Evolutionary conservation across 2,329 filamentous ascomycete genomes (phyloP).

Genomic region (Pseudogymnoascus sp.): DNA sequence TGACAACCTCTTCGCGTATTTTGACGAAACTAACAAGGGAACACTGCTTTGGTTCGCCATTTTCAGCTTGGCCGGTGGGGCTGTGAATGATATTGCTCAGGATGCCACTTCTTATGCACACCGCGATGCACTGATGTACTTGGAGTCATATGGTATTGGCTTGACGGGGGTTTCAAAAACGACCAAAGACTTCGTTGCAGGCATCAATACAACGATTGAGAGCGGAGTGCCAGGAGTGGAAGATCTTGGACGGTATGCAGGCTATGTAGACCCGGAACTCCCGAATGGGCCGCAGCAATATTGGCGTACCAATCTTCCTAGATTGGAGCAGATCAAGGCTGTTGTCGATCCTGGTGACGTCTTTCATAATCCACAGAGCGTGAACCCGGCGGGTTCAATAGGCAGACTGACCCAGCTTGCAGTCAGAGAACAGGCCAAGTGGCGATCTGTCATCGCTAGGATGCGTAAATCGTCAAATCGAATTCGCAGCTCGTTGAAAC

Average conservation of each 20-base stretch:
- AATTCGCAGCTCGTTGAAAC: too few relatives aligned
- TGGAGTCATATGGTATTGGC: slow-evolving; percentile 52
- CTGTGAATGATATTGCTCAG: slow-evolving; percentile 45
- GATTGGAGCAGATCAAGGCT: slow-evolving; percentile 41
- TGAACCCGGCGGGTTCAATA: neutral
- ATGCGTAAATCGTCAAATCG: too few relatives aligned
- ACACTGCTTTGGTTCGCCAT: slow-evolving; percentile 53
- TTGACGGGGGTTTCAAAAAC: slow-evolving; percentile 36
- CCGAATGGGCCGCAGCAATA: slow-evolving; percentile 39
- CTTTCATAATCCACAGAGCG: slow-evolving; percentile 45
- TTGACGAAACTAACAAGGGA: slow-evolving; percentile 41
- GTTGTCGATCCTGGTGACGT: slow-evolving; percentile 44
- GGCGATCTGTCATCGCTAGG: neutral
- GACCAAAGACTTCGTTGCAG: slow-evolving; percentile 43
- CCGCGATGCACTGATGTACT: slow-evolving; percentile 55
- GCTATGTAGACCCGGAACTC: slow-evolving; percentile 46
- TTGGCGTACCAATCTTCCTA: slow-evolving; percentile 45
- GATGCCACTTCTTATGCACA: slow-evolving; percentile 55
- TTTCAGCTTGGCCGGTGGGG: slow-evolving; percentile 54
- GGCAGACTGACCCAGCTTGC: neutral
- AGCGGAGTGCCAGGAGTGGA: slow-evolving; percentile 29
- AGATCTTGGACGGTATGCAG: slow-evolving; percentile 47
- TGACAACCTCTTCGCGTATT: slow-evolving; percentile 43
- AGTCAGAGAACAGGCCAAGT: neutral
- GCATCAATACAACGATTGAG: slow-evolving; percentile 39